These are phyloP conservation scores for Paramecium tetraurelia DNA, from an alignment of 73 alveolate genomes.

Conservation along the genomic window DNA sequence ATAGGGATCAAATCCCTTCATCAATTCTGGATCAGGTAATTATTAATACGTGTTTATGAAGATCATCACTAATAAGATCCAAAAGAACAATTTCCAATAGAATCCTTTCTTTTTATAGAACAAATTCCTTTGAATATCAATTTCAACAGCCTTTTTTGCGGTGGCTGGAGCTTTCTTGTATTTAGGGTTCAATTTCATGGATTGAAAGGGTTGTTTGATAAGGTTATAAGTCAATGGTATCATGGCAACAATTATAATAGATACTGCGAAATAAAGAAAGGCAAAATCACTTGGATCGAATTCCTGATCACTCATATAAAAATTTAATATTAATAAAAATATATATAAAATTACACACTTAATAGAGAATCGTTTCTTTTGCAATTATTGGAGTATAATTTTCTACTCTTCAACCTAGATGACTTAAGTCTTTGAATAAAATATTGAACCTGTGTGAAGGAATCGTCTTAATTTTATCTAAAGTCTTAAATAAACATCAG, in stretches of 20 bases:
- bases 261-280: neutral
- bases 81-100: conserved; percentile 27
- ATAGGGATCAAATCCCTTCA: conserved; percentile 51
- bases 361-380: neutral
- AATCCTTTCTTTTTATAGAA: neutral
- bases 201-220: neutral
- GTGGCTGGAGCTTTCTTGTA: conserved; percentile 38
- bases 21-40: conserved; percentile 38
- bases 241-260: neutral
- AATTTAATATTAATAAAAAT: neutral
- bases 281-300: conserved; percentile 10
- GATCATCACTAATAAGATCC: neutral
- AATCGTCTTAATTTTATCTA: too few species aligned
- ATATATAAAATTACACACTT: neutral
- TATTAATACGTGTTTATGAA: neutral
- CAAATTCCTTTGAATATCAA: neutral
- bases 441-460: too few species aligned
- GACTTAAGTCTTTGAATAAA: neutral
- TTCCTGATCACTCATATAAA: conserved; percentile 32
- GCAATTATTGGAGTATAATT: neutral
- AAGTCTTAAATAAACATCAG: neutral
- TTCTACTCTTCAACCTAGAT: neutral
- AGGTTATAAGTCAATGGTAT: neutral
- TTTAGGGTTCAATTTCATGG: neutral
- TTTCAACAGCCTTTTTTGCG: conserved; percentile 6